Evolutionary conservation across 140 eudicot species (phyloP).

Genomic region (Cichorium intybus): DNA sequence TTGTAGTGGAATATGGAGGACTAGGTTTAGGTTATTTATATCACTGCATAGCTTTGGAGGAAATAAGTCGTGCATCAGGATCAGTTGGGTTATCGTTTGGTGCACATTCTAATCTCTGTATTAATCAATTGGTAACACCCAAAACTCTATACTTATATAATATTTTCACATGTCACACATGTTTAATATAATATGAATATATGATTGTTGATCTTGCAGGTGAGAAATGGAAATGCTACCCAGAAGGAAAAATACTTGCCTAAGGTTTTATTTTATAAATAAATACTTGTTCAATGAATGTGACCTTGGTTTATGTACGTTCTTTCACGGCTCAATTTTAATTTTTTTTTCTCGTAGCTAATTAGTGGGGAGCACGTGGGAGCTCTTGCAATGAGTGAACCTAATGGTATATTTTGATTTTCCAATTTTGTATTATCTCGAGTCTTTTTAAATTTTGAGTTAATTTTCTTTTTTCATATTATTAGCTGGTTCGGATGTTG

Average conservation of each 20-base stretch:
- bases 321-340: neutral
- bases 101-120: slow-evolving; percentile 79
- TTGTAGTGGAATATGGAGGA: slow-evolving; percentile 82
- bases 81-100: slow-evolving; percentile 95
- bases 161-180: neutral
- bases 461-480: neutral
- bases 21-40: slow-evolving; percentile 85
- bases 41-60: slow-evolving; percentile 94
- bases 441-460: neutral
- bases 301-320: neutral
- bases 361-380: slow-evolving; percentile 95
- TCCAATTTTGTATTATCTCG: neutral
- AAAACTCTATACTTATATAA: neutral
- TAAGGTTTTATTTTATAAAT: slow-evolving; percentile 41
- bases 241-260: slow-evolving; percentile 86
- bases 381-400: slow-evolving; percentile 96
- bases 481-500: slow-evolving; percentile 92
- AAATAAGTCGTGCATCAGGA: slow-evolving; percentile 91
- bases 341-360: slow-evolving; percentile 43
- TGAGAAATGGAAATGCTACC: slow-evolving; percentile 74
- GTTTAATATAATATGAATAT: neutral
- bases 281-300: too few species aligned
- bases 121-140: slow-evolving; percentile 78
- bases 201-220: slow-evolving; percentile 43
- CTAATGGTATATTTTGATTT: slow-evolving; percentile 49